Conservation (phyloP, 139 green algal species). For the Chlamydomonas sphaeroides region DNA sequence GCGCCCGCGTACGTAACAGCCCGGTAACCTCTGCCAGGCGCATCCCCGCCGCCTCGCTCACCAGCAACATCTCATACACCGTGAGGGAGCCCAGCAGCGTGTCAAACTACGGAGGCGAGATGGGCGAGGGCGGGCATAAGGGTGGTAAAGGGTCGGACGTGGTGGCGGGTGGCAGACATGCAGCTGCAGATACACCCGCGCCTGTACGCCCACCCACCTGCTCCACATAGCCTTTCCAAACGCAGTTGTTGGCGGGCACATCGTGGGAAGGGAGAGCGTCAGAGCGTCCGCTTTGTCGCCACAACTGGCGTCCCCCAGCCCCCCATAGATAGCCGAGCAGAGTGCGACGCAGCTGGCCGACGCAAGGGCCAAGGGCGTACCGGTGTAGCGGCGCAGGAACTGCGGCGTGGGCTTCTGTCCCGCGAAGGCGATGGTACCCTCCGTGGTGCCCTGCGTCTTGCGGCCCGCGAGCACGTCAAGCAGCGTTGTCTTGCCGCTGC, state of each 20-base stretch:
- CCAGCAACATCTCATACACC: conserved; percentile 77
- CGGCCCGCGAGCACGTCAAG: conserved; percentile 73
- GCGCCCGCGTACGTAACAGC: too few species aligned
- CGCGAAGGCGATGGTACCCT: conserved; percentile 75
- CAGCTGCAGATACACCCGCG: too few species aligned
- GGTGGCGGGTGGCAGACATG: not conserved
- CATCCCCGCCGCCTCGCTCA: too few species aligned
- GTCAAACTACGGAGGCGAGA: conserved; percentile 53
- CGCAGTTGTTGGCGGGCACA: too few species aligned
- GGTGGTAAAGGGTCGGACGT: not conserved
- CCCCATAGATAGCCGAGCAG: too few species aligned
- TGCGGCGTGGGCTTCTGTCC: conserved; percentile 66
- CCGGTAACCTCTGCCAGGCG: too few species aligned
- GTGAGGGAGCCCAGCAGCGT: conserved; percentile 80
- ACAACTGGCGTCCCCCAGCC: too few species aligned
- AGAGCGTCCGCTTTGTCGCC: too few species aligned
- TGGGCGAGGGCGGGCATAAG: too few species aligned
- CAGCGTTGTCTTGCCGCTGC: conserved; percentile 74
- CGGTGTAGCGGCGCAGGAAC: conserved; percentile 83
- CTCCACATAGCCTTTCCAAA: conserved; percentile 68
- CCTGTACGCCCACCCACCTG: conserved; percentile 36
- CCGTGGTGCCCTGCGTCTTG: conserved; percentile 57
- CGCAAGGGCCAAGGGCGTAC: too few species aligned
- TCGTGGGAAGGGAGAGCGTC: too few species aligned
- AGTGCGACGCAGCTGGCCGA: too few species aligned